These are phyloP conservation scores for Neopestalotiopsis sp. DNA, from an alignment of 2,329 filamentous ascomycete genomes.

Conservation along the genomic window DNA sequence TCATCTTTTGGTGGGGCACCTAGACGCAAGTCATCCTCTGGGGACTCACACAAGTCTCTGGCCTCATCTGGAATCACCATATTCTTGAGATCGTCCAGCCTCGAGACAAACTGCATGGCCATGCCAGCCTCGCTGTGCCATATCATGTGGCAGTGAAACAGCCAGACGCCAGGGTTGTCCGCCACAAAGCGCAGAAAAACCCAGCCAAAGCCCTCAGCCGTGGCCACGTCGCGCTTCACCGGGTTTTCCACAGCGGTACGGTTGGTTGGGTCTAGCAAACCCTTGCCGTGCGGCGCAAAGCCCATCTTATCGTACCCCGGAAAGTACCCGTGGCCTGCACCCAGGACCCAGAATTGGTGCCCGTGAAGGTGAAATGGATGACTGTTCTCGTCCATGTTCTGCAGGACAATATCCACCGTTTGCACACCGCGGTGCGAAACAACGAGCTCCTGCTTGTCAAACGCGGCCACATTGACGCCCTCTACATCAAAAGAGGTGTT, in stretches of 20 bases:
- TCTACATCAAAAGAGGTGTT: conserved; percentile 55
- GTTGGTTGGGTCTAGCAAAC: conserved; percentile 41
- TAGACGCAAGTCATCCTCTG: conserved; percentile 48
- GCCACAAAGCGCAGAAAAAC: conserved; percentile 51
- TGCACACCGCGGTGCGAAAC: conserved; percentile 55
- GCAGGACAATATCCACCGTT: conserved; percentile 64
- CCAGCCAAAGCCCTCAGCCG: conserved; percentile 55
- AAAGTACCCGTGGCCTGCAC: conserved; percentile 67
- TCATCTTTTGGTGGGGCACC: conserved; percentile 56
- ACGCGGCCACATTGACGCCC: conserved; percentile 57
- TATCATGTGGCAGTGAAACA: conserved; percentile 45
- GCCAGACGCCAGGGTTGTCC: conserved; percentile 54
- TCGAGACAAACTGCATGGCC: conserved; percentile 48
- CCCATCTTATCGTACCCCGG: conserved; percentile 46
- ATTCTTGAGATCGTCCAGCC: conserved; percentile 47
- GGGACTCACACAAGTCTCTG: conserved; percentile 47
- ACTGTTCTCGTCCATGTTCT: conserved; percentile 65
- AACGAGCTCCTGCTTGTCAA: conserved; percentile 54
- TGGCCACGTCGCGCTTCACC: conserved; percentile 50
- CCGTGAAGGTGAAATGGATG: conserved; percentile 74
- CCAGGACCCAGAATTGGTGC: conserved; percentile 60
- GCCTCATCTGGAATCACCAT: conserved; percentile 51
- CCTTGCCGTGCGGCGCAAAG: conserved; percentile 36
- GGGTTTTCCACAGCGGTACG: conserved; percentile 42
- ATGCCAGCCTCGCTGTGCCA: conserved; percentile 45